Base-by-base conservation (phyloP, 371 early-diverging fungal species). In the Actinomucor elegans region DNA sequence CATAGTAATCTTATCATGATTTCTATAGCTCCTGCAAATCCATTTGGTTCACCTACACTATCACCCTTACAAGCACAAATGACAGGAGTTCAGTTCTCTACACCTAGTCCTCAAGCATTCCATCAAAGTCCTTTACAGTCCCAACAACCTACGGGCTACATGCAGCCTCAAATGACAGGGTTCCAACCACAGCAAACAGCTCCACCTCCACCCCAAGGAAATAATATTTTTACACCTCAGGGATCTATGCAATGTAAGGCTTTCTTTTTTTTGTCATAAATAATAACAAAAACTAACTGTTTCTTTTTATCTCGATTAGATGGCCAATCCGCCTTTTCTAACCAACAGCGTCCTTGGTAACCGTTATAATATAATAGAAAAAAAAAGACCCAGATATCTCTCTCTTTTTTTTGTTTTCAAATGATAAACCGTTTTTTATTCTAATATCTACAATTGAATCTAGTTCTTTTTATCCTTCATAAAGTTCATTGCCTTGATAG, bases 391-490 rank as follows among this genome's bases (percentile, higher is more conserved):
- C 33, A 33, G 2, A 5, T 33, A 14, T 24, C 9, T 17, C 20
- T 26, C 20, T 34, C 29, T 44, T 27, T 60, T 42, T 21, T 42
- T 49, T 44, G 21, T 43, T 17, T 32, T 48, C n/a, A 43, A 27
- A 40, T 32, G 20, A 41, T 31, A 12, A 27, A 29, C 38, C 34
- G 29, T 14, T 24, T 50, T 35, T 41, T 41, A 36, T 27, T 41
- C 18, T 60, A 49, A 31, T 47, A 37, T 18, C 5, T 31, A 15
- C 6, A 18, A 9, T 21, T 32, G 26, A 10, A 32, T 45, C 64
- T 77, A 77, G 15, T 84, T 88, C 84, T 88, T 88, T 67, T 80
- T 89, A 64, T 86, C 80, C 71, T 86, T 88, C 79, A 89, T 86
- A 69, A 88, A 90, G 80, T 90, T 90, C 46, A 73, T 55, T 38